Evolutionary conservation across 2,329 filamentous ascomycete genomes (phyloP), one percentile per base, ranked within the genome.

Genomic region (Endothia cerciana): DNA sequence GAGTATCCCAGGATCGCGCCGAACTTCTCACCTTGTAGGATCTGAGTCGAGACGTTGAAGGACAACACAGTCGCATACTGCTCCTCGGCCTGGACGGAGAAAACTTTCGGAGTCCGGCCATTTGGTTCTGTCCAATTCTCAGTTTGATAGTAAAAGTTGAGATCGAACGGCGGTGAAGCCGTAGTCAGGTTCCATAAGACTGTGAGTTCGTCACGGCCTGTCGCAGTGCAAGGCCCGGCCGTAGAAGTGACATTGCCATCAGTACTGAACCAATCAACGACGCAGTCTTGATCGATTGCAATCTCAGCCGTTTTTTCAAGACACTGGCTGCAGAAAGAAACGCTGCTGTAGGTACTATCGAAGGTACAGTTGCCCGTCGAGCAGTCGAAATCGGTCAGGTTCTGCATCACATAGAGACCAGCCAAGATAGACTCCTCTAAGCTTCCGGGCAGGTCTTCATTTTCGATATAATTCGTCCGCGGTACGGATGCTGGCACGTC

Each of bases 281-380:
- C 3, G 53, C 53, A 57, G 13, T 33, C 6, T 25, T 57, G 30
- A 38, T 57, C 30, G 4, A 57, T 57, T 2, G n/a, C 22, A 30
- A 40, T 19, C 22, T 56, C 40, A 11, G 49, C 41, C 1, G 62
- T 60, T 15, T 15, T 60, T 38, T 65, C 63, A 2, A n/a, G 10
- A 41, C 63, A 65, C 17, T 45, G 22, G 10, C 45, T 56, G 15
- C 63, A 65, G 33, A 60, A 61, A 1, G 22, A 19, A 7, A 65
- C 28, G 2, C 38, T 60, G 25, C 25, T 65, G 17, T 60, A 65
- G 1, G 45, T 43, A 19, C 58, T 19, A 11, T 2, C 2, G 17
- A 65, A 65, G 11, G 63, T 65, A 56, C 56, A 65, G 40, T 65
- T 65, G 4, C 63, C 63, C 4, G 43, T 60, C 10, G 33, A 11